Evolutionary conservation across 257 asterid genomes (phyloP), one percentile per base, ranked within the genome.

Genomic region (Thymus mandschuricus): DNA sequence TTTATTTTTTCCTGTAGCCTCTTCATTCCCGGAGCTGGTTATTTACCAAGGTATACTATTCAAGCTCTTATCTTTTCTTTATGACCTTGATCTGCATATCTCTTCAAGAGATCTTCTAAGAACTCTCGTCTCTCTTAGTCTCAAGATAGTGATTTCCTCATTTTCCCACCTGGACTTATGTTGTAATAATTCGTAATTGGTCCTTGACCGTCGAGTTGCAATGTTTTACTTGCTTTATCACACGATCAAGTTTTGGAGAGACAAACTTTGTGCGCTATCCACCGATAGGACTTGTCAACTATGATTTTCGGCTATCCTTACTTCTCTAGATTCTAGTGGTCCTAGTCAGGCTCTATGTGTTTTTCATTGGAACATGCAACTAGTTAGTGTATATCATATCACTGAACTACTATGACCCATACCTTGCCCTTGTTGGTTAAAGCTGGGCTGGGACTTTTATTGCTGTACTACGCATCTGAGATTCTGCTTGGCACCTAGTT

Each of bases 21-120:
- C 86, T 94, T 75, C 85, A 75, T 67, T 81, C 88, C 56, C 81
- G 98, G 92, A 94, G 86, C 72, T 88, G 59, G 74, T 87, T 94
- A 50, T 94, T 85, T 82, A 85, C 87, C 71, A 94, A 91, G 99
- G 99, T 94, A 87, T 74, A 21, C 28, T 55, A n/a, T 72, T 56
- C 66, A 65, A 9, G 60, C 69, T 56, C 71, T 10, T 66, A 10
- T 66, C 48, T 66, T n/a, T 61, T 11, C 52, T 35, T 66, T 6
- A 50, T 5, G 52, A 8, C 11, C 55, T 66, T 75, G 62, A 68
- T 75, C 35, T 59, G 68, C 66, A 46, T 29, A 6, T 66, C 56
- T 35, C 57, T 21, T 21, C 21, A 56, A 27, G 41, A 44, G 31
- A 50, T 58, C 49, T 49, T 6, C 15, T 68, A 33, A 60, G 49